Conservation (phyloP, 2,329 filamentous ascomycete species). For the Pseudonectria foliicola region DNA sequence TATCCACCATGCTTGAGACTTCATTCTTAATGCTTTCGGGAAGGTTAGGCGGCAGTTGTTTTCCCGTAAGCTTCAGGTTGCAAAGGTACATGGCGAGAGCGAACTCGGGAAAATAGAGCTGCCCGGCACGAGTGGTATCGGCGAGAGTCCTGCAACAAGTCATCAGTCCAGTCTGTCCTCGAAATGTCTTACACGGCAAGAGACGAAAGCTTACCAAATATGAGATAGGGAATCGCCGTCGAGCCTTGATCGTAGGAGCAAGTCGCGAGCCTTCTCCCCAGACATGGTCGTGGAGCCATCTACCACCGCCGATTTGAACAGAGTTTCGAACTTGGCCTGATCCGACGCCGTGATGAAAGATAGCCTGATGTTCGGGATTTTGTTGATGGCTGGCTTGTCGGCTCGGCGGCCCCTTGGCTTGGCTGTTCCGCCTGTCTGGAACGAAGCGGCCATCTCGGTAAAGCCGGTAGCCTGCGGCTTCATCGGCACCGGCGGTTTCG, state of each 20-base stretch:
- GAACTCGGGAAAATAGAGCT: constrained; percentile 95
- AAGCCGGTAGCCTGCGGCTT: constrained; percentile 62
- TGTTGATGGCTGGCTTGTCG: constrained; percentile 49
- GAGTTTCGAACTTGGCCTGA: constrained; percentile 92
- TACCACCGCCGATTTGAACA: constrained; percentile 93
- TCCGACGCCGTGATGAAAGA: constrained; percentile 95
- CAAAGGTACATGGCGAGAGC: constrained; percentile 97
- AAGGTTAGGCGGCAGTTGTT: constrained; percentile 64
- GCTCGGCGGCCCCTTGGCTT: constrained; percentile 39
- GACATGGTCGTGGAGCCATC: constrained; percentile 79
- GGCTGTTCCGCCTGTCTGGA: constrained; percentile 44
- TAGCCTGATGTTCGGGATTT: constrained; percentile 87
- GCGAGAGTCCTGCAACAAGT: constrained; percentile 63
- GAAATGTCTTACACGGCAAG: background rate
- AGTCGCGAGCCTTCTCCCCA: constrained; percentile 84
- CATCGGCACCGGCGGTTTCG: constrained; percentile 50
- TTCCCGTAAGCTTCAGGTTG: constrained; percentile 85
- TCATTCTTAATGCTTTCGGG: constrained; percentile 91
- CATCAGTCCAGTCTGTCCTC: constrained; percentile 7
- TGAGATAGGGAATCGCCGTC: constrained; percentile 82
- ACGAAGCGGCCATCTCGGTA: constrained; percentile 59
- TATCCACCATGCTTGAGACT: constrained; percentile 98
- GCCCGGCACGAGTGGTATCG: constrained; percentile 92
- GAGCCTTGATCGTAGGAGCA: constrained; percentile 81
- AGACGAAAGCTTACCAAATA: constrained; percentile 62